phyloP scores from a whole-genome alignment of 1,284 basidiomycete genomes.

The Athelia psychrophila region DNA sequence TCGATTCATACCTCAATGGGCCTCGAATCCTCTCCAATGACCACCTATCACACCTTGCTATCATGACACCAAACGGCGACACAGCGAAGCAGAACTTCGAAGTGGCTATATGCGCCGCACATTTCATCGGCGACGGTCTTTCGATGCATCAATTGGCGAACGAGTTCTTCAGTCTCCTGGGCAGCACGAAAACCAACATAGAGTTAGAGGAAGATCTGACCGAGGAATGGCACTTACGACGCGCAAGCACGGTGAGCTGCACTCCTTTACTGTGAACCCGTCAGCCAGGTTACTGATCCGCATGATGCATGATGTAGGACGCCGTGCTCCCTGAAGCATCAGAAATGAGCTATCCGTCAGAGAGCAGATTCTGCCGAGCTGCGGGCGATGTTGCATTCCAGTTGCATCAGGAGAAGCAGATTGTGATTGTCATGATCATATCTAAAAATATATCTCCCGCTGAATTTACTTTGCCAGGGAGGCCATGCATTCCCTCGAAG shows the following conservation, averaged over 20 bases:
- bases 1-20: constrained; percentile 71
- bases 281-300: too few relatives aligned
- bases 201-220: constrained; percentile 42
- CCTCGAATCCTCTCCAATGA: constrained; percentile 67
- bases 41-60: constrained; percentile 68
- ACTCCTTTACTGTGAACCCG: too few relatives aligned
- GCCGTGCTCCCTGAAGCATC: constrained; percentile 43
- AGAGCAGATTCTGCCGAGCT: constrained; percentile 37
- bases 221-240: constrained; percentile 46
- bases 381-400: constrained; percentile 58
- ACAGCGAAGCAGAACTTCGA: constrained; percentile 35
- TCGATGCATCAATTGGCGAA: constrained; percentile 74
- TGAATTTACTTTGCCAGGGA: constrained; percentile 37
- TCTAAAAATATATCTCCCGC: constrained; percentile 3
- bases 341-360: constrained; percentile 51
- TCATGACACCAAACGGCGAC: constrained; percentile 46
- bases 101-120: constrained; percentile 64
- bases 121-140: constrained; percentile 79
- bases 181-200: constrained; percentile 33
- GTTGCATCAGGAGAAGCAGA: constrained; percentile 44
- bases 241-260: constrained; percentile 9
- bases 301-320: too few relatives aligned
- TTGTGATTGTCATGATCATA: constrained; percentile 29
- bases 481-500: constrained; percentile 64
- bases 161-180: constrained; percentile 68